phyloP scores from a whole-genome alignment of 2,329 filamentous ascomycete species.

The Aspergillus pseudoterreus region DNA sequence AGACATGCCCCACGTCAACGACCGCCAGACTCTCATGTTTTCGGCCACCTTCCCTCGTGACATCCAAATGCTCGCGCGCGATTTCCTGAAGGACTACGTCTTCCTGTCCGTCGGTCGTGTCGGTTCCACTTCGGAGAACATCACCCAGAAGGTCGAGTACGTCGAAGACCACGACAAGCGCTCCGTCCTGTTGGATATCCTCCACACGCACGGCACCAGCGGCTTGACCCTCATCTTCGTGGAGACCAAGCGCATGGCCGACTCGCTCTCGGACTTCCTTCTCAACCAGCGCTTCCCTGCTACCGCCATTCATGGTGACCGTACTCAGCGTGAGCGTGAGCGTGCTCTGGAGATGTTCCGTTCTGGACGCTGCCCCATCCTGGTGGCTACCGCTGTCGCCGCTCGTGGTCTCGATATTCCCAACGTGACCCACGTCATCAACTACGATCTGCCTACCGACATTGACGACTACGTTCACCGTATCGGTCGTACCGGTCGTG shows the following conservation, averaged over 20 bases:
- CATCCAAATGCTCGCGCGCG: slow-evolving; percentile 97
- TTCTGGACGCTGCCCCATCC: slow-evolving; percentile 88
- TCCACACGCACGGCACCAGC: slow-evolving; percentile 79
- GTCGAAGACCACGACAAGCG: slow-evolving; percentile 97
- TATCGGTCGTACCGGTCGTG: slow-evolving; percentile 99
- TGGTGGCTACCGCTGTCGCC: slow-evolving; percentile 95
- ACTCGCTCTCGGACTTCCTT: slow-evolving; percentile 94
- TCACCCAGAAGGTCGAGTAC: slow-evolving; percentile 97
- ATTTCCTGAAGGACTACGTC: slow-evolving; percentile 98
- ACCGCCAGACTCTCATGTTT: slow-evolving; percentile 99
- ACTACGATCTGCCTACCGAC: slow-evolving; percentile 98
- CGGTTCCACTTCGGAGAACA: slow-evolving; percentile 99
- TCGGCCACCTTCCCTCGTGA: slow-evolving; percentile 98
- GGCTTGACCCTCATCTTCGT: slow-evolving; percentile 97
- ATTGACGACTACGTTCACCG: slow-evolving; percentile 99
- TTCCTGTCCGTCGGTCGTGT: slow-evolving; percentile 98
- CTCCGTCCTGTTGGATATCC: slow-evolving; percentile 92
- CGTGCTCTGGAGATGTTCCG: slow-evolving; percentile 97
- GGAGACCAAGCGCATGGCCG: slow-evolving; percentile 99
- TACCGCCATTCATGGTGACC: slow-evolving; percentile 97
- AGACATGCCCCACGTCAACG: slow-evolving; percentile 83
- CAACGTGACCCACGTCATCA: slow-evolving; percentile 95
- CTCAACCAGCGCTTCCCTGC: slow-evolving; percentile 98
- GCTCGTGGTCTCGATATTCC: slow-evolving; percentile 90
- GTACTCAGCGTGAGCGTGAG: slow-evolving; percentile 98